Conservation (phyloP, 768 basidiomycete genomes). For the Lentinula lateritia region DNA sequence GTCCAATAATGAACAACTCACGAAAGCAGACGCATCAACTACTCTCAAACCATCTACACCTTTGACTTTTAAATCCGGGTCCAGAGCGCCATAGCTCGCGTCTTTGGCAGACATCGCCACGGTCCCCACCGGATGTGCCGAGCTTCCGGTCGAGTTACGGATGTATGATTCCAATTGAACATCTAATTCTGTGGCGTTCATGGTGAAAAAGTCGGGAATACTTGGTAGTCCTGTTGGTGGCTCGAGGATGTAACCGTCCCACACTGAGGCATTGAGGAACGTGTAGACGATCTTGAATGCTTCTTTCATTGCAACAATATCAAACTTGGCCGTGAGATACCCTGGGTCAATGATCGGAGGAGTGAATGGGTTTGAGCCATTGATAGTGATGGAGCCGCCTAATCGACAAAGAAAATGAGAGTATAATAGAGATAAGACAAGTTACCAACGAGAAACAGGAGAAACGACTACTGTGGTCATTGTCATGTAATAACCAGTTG, state of each 20-base stretch:
- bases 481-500: constrained; percentile 13
- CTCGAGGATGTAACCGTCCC: constrained; percentile 20
- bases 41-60: constrained; percentile 26
- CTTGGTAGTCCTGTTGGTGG: constrained; percentile 15
- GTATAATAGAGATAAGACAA: not conserved
- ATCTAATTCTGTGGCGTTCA: constrained; percentile 17
- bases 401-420: not conserved
- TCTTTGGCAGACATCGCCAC: constrained; percentile 22
- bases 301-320: constrained; percentile 21
- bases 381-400: constrained; percentile 23
- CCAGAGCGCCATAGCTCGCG: constrained; percentile 25
- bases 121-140: constrained; percentile 24
- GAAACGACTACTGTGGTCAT: constrained; percentile 5
- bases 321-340: constrained; percentile 16
- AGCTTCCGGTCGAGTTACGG: constrained; percentile 13
- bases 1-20: constrained; percentile 9
- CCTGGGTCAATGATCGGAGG: constrained; percentile 22
- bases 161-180: constrained; percentile 19
- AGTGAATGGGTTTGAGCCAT: constrained; percentile 19
- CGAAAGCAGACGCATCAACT: constrained; percentile 33
- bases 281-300: constrained; percentile 18
- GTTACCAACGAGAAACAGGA: constrained; percentile 10
- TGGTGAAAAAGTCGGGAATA: not conserved
- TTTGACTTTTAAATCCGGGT: constrained; percentile 30
- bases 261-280: constrained; percentile 23